Conservation (phyloP, 257 asterid species). For the Rhazya stricta region DNA sequence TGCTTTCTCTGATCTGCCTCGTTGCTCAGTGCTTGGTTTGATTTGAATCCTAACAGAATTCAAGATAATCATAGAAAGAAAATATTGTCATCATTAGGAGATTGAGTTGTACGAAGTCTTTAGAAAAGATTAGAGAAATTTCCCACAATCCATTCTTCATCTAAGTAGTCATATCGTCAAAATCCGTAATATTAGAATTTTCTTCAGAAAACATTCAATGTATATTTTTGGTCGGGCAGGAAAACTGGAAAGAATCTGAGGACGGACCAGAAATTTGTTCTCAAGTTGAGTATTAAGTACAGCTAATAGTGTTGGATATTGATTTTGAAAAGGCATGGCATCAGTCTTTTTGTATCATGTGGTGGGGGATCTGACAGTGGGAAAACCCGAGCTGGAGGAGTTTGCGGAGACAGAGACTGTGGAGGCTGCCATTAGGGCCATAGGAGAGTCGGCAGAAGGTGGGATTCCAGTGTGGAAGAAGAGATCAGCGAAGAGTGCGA, state of each 20-base stretch:
- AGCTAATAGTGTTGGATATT: not conserved
- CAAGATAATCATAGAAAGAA: not conserved
- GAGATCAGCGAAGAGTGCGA: constrained; percentile 45
- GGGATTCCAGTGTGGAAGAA: constrained; percentile 91
- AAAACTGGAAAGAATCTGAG: not conserved
- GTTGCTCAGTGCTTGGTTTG: not conserved
- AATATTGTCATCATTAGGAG: not conserved
- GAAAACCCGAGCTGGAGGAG: constrained; percentile 90
- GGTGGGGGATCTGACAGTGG: constrained; percentile 98
- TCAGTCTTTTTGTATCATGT: constrained; percentile 90
- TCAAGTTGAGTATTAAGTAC: not conserved
- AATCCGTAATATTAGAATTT: not conserved
- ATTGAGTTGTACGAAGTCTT: not conserved
- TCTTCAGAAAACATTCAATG: not conserved
- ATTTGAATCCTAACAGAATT: constrained; percentile 2
- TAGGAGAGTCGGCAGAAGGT: constrained; percentile 83
- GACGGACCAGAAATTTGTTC: not conserved
- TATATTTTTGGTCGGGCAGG: not conserved
- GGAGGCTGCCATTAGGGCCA: constrained; percentile 74
- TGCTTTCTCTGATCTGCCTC: not conserved
- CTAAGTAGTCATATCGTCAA: not conserved
- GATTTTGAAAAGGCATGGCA: constrained; percentile 42
- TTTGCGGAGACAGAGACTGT: constrained; percentile 77
- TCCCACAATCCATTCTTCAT: not conserved
- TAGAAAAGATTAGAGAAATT: not conserved